Conservation (phyloP, 208 protist species). For the Leishmania arabica region DNA sequence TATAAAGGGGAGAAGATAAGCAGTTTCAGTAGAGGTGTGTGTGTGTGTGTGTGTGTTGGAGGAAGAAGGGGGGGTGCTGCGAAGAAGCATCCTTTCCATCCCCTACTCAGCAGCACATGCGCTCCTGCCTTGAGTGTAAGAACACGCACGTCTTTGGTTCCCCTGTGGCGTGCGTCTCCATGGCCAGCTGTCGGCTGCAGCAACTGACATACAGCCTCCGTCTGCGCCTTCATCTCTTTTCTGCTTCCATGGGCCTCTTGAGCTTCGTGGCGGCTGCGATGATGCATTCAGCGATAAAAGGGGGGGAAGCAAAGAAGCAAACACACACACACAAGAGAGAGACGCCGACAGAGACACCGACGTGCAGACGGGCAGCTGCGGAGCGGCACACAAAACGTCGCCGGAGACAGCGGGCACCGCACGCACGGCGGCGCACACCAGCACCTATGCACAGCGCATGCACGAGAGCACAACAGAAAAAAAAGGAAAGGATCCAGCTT, state of each 20-base stretch:
- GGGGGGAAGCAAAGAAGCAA: neutral
- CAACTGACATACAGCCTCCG: neutral
- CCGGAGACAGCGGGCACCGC: too few species aligned
- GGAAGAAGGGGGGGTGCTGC: neutral
- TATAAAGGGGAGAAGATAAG: neutral
- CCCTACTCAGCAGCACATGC: neutral
- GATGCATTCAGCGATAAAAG: neutral
- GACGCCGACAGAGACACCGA: neutral
- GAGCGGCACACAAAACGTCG: too few species aligned
- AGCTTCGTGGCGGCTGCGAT: neutral
- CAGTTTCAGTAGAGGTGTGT: neutral
- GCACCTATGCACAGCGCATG: too few species aligned
- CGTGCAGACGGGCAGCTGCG: neutral
- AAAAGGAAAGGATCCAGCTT: neutral
- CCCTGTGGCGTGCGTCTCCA: neutral
- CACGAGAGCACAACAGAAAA: neutral
- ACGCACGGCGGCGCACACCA: too few species aligned
- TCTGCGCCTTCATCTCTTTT: neutral
- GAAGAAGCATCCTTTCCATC: neutral
- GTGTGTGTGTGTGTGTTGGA: neutral
- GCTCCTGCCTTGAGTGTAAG: neutral
- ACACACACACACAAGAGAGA: neutral
- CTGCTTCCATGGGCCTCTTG: neutral
- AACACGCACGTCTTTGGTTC: neutral
- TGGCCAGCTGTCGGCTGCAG: neutral